Evolutionary conservation across 148 eudicot genomes (phyloP), one percentile per base, ranked within the genome.

Genomic region (Cornus controversa): DNA sequence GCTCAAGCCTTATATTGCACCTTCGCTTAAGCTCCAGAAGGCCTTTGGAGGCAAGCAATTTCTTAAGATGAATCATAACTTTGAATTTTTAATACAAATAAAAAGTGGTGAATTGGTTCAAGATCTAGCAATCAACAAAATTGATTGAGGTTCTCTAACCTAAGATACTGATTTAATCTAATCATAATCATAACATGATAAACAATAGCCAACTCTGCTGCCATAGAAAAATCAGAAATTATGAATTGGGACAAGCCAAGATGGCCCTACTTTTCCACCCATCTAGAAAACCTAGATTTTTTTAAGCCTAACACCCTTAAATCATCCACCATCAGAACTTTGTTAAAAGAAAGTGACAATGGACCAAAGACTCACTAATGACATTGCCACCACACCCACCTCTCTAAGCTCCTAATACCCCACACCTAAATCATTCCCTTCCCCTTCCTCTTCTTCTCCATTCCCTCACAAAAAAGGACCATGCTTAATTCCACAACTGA

Each of bases 401-500:
- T 71, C 31, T 34, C 64, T 18, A 45, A 11, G 10, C 0, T 26
- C 65, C 62, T 28, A 50, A 60, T 25, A 60, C 72, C 84, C 3
- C 81, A 78, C 37, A 81, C 76, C 67, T 84, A 80, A 6, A 31
- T 65, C 66, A 62, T 42, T 70, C 70, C 71, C 79, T 5, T 74
- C 34, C 74, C 29, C 40, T 71, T 16, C 18, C 18, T 66, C 26
- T 70, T 66, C 69, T 75, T 75, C 58, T 62, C 79, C 40, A 77
- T 66, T 57, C 13, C 29, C 78, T 22, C 42, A 29, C 54, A n/a
- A 8, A 16, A 60, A 40, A 71, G 14, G 13, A 40, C 76, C 80
- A 90, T 92, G 96, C 16, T 81, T 53, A 86, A 88, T 82, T 81
- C 85, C 20, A 84, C 74, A 82, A 71, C 80, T 6, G 82, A 84